phyloP scores from a whole-genome alignment of 208 protist genomes.

The Tritrichomonas foetus region DNA sequence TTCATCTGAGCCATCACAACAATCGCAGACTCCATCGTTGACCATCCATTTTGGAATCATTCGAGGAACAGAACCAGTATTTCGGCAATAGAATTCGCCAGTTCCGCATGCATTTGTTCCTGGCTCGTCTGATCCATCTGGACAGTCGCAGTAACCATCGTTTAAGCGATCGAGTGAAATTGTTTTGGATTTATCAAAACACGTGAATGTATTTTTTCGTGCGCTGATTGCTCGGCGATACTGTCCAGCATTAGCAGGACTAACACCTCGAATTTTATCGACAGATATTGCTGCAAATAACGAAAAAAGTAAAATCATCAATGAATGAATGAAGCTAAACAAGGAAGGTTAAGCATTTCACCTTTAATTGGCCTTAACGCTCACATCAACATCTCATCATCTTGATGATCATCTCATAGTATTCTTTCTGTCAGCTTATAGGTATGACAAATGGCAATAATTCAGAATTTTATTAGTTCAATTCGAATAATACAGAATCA shows the following conservation, averaged over 20 bases:
- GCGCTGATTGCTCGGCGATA: not conserved
- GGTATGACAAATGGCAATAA: too few relatives aligned
- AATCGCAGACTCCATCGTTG: conserved; percentile 61
- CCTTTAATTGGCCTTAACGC: too few relatives aligned
- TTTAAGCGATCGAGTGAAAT: conserved; percentile 40
- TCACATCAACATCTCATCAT: too few relatives aligned
- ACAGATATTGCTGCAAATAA: not conserved
- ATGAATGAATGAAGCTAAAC: too few relatives aligned
- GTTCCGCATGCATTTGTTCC: conserved; percentile 54
- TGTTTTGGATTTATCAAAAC: conserved; percentile 36
- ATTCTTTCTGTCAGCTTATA: too few relatives aligned
- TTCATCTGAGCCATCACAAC: conserved; percentile 64
- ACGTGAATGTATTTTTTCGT: not conserved
- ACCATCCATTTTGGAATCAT: conserved; percentile 50
- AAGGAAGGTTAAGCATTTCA: too few relatives aligned
- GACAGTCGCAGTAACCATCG: conserved; percentile 50
- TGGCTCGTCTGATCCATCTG: conserved; percentile 54
- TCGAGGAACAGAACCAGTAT: not conserved
- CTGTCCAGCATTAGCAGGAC: not conserved
- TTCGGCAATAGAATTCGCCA: conserved; percentile 54
- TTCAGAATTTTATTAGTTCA: too few relatives aligned
- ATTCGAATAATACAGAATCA: too few relatives aligned
- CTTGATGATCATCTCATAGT: too few relatives aligned
- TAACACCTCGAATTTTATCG: conserved; percentile 3
- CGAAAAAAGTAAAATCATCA: not conserved